Evolutionary conservation across 1,284 basidiomycete genomes (phyloP).

Genomic region (Pseudozyma thailandica): DNA sequence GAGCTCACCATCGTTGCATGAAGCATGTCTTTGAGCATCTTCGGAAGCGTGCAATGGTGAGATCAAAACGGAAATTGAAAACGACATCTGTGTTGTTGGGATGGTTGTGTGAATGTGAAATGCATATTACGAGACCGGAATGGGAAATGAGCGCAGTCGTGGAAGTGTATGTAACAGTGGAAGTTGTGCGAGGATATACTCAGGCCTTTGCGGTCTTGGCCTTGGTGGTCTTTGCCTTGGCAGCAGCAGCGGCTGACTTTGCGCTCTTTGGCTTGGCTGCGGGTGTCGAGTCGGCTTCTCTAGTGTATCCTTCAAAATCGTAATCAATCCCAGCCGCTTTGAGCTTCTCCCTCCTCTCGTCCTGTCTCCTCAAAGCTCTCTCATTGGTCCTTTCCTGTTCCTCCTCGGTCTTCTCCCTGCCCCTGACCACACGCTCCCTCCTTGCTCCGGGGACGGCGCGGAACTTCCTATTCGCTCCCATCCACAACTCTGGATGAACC

Average conservation of each 20-base stretch:
- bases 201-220: slow-evolving; percentile 4
- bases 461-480: slow-evolving; percentile 95
- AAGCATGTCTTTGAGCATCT: neutral
- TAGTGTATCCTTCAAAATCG: slow-evolving; percentile 76
- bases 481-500: slow-evolving; percentile 92
- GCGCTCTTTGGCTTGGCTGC: slow-evolving; percentile 11
- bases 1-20: slow-evolving; percentile 64
- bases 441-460: slow-evolving; percentile 79
- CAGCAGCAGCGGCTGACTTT: slow-evolving; percentile 2
- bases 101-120: slow-evolving; percentile 1
- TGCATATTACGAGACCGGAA: slow-evolving; percentile 1
- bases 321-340: slow-evolving; percentile 87
- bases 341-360: slow-evolving; percentile 81
- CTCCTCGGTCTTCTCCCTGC: slow-evolving; percentile 79
- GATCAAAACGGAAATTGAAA: too few relatives aligned
- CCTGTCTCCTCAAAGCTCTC: slow-evolving; percentile 81
- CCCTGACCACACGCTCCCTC: slow-evolving; percentile 77
- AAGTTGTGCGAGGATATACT: neutral
- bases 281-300: slow-evolving; percentile 4
- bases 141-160: neutral
- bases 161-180: slow-evolving; percentile 1
- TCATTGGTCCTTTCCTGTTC: slow-evolving; percentile 77
- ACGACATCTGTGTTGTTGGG: too few relatives aligned
- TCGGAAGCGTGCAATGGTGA: too few relatives aligned
- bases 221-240: slow-evolving; percentile 23